These are phyloP conservation scores for Skeletonema tropicum DNA, from an alignment of 108 stramenopile species.

Conservation along the genomic window DNA sequence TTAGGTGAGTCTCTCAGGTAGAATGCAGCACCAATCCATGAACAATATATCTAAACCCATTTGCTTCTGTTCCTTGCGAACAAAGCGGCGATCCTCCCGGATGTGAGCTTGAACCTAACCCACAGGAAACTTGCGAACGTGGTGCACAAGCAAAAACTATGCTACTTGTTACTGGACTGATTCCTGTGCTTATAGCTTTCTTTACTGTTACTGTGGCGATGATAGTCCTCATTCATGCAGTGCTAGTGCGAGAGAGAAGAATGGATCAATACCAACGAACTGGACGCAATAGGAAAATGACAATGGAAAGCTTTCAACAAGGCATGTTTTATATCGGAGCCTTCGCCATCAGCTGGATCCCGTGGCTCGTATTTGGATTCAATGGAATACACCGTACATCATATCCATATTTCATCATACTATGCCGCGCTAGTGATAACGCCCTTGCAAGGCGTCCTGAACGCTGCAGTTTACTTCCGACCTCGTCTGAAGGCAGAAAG, in stretches of 20 bases:
- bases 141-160: constrained; percentile 9
- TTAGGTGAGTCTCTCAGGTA: neutral
- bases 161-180: constrained; percentile 3
- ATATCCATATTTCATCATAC: neutral
- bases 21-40: neutral
- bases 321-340: constrained; percentile 24
- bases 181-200: constrained; percentile 13
- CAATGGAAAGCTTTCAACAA: constrained; percentile 8
- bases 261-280: constrained; percentile 23
- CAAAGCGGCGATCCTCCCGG: neutral
- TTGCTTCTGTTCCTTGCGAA: neutral
- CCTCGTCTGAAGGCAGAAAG: constrained; percentile 17
- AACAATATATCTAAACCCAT: neutral
- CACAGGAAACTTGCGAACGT: constrained; percentile 2
- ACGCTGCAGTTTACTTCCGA: constrained; percentile 30
- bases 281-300: constrained; percentile 1
- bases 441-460: constrained; percentile 4
- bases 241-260: constrained; percentile 18
- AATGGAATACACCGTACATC: neutral
- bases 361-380: constrained; percentile 23
- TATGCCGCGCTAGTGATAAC: neutral
- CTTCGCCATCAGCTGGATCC: constrained; percentile 17
- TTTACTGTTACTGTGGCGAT: constrained; percentile 12
- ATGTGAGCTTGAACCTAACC: constrained; percentile 5
- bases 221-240: constrained; percentile 15